Percentiles rank a stretch among this genome's conserved stretches.
Evolutionary conservation across 2,329 filamentous ascomycete genomes (phyloP).

Genomic region (Paracoccidioides lutzii): DNA sequence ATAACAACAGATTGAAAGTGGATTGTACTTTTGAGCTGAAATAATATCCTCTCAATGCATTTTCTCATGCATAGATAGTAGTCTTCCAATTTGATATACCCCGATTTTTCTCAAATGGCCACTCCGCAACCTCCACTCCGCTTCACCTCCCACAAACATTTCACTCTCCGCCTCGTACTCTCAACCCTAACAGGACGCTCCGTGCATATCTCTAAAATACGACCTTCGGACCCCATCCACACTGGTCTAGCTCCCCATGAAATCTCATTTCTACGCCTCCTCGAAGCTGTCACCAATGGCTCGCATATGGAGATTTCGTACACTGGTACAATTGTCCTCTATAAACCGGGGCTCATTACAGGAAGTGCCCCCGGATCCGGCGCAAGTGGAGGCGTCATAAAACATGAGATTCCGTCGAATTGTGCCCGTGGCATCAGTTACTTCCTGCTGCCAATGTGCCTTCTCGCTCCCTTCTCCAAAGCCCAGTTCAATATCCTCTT

Average conservation of each 20-base stretch:
- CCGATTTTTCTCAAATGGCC: conserved; percentile 18
- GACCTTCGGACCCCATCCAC: conserved; percentile 68
- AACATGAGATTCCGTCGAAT: conserved; percentile 63
- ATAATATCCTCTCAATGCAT: neutral
- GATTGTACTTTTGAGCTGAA: neutral
- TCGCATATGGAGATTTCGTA: conserved; percentile 90
- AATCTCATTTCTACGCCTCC: conserved; percentile 85
- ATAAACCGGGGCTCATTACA: conserved; percentile 83
- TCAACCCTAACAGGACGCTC: conserved; percentile 82
- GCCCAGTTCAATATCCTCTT: conserved; percentile 81
- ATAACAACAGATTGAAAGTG: neutral
- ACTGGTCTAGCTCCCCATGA: conserved; percentile 87
- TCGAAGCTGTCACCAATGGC: conserved; percentile 92
- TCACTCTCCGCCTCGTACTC: conserved; percentile 73
- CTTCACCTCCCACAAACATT: conserved; percentile 73
- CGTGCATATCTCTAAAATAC: conserved; percentile 87
- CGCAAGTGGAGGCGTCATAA: conserved; percentile 60
- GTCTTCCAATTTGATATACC: neutral
- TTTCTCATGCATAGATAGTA: neutral
- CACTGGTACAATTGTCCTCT: conserved; percentile 85
- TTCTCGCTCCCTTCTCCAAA: conserved; percentile 89
- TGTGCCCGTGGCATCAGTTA: conserved; percentile 77
- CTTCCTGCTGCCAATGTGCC: conserved; percentile 77
- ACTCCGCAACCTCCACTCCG: conserved; percentile 44
- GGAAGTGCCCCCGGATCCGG: conserved; percentile 67